Base-by-base conservation (phyloP, 1,284 basidiomycete genomes). In the Bjerkandera adusta region DNA sequence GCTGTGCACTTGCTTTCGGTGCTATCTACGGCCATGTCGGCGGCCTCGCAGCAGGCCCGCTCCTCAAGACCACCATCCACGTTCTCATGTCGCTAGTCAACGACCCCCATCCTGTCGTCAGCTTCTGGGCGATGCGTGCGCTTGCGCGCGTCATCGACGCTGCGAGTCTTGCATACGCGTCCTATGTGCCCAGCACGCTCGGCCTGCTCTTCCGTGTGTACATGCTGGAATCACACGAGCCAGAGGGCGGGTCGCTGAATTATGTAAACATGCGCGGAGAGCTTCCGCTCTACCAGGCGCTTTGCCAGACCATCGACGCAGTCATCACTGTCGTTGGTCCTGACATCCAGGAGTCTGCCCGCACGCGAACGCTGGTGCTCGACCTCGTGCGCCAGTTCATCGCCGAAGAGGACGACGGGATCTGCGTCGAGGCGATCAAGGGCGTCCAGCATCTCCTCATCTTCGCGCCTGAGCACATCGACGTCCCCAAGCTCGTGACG, bases 371-470 rank as follows among this genome's bases (percentile, higher is more conserved):
- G 3, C 72, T 97, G 11, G 79, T 97, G 15, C 79, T 96, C 45
- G 83, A 91, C 56, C 78, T 99, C 6, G 85, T 98, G 1, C 79
- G 84, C 51, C 89, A 95, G 59, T 91, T 98, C 58, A 84, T 85
- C 3, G 68, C 78, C 32, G 95, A 99, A 61, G 79, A 83, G 2
- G 92, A 97, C 57, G 91, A 96, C 57, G 87, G 88, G 0, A 85
- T 96, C 43, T 78, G 86, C 21, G 90, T 97, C 0, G 94, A 99
- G 64, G 93, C 94, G 1, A 94, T 97, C 68, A 91, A 90, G 66
- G 96, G 94, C 61, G 85, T 92, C 15, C 96, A 99, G 62, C 95
- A 98, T 64, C 89, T 98, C 69, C 77, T 97, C 25, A 94, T 99
- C 83, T 98, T 99, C 58, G 88, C 92, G 0, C 85, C 92, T 0